phyloP scores from a whole-genome alignment of 2,329 filamentous ascomycete genomes.

The Ophiosphaerella korrae region DNA sequence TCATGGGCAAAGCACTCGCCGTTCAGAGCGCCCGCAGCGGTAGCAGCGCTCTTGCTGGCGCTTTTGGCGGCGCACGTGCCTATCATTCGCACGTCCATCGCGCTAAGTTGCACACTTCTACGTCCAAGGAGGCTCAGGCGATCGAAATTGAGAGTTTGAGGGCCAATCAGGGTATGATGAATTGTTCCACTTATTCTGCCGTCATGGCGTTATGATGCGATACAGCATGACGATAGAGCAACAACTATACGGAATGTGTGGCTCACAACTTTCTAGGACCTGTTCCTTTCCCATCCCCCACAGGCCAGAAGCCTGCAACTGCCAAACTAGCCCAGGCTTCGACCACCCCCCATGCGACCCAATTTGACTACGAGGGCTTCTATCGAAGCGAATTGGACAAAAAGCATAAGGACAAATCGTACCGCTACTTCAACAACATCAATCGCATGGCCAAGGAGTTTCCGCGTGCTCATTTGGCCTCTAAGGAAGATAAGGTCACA shows the following conservation, averaged over 20 bases:
- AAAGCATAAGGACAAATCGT: constrained; percentile 99
- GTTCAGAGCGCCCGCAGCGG: constrained; percentile 69
- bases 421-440: constrained; percentile 99
- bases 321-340: constrained; percentile 42
- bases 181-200: background rate
- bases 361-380: constrained; percentile 90
- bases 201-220: background rate
- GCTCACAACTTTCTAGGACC: constrained; percentile 27
- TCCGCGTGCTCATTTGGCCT: constrained; percentile 88
- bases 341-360: constrained; percentile 56
- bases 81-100: constrained; percentile 61
- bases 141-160: constrained; percentile 62
- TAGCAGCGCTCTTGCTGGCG: constrained; percentile 53
- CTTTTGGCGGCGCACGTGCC: constrained; percentile 56
- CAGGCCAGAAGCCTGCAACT: constrained; percentile 30
- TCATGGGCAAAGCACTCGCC: constrained; percentile 97
- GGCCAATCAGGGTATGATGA: constrained; percentile 50
- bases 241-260: background rate
- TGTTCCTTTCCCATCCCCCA: constrained; percentile 36
- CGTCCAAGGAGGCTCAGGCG: constrained; percentile 75
- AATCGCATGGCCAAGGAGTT: constrained; percentile 97
- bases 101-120: constrained; percentile 81
- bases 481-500: constrained; percentile 82
- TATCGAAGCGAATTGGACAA: constrained; percentile 90
- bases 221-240: no score